Base-by-base conservation (phyloP, 2,329 filamentous ascomycete genomes). In the Magnaporthiopsis incrustans region DNA sequence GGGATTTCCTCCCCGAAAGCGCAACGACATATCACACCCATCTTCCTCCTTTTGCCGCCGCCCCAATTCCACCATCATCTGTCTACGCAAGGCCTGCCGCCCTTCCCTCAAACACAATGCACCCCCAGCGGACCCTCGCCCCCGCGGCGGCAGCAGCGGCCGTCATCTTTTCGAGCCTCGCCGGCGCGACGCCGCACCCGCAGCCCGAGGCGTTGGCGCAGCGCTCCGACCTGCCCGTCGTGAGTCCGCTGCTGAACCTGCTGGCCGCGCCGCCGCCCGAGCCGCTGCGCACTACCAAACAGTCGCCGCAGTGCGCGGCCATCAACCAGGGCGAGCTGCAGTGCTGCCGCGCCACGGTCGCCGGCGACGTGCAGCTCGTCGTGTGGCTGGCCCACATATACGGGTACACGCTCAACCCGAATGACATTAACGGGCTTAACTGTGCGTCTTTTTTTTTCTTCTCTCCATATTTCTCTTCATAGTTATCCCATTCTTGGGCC, bases 401-500 rank as follows among this genome's bases (percentile, higher is more conserved):
- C 62, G 72, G 71, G 50, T 74, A 73, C 50, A 44, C 64, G 27
- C 64, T 74, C 56, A 73, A 72, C 61, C 70, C 70, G 4, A 71
- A 73, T 22, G 71, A 73, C 44, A 66, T 73, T 15, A 74, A 73
- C 56, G 73, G 71, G 6, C 35, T 73, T 22, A 66, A 70, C 50
- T 74, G 72, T 74, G 58, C 69, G 71, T 71, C 18, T 56, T 32
- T 58, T 15, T 58, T 15, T 18, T 30, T 58, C 11, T 26, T 8
- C 3, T 15, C 5, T n/a, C n/a, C 18, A 14, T 27, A 4, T 30
- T 7, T 57, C 4, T 30, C 30, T 30, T 30, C 30, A 30, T 30
- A 30, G 7, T 30, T 35, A 35, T 35, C 33, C 33, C 33, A 6
- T 10, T 27, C 26, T 27, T 32, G 27, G 27, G 58, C n/a, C 15